Conservation (phyloP, 1,284 basidiomycete species). For the Apiotrichum mycotoxinovorans region DNA sequence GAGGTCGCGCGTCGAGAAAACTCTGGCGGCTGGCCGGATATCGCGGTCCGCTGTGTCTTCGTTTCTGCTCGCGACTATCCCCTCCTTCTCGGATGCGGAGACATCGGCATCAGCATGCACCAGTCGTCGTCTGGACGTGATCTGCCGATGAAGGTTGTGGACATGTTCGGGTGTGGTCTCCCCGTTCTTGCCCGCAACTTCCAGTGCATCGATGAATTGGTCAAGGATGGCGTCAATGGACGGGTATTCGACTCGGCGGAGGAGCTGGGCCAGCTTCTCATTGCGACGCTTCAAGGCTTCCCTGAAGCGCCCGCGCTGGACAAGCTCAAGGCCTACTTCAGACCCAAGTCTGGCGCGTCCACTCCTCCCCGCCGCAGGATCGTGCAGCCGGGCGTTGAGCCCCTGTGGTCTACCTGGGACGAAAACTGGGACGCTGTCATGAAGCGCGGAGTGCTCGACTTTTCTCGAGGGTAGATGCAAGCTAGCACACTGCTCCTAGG, state of each 20-base stretch:
- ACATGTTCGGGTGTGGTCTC: conserved; percentile 96
- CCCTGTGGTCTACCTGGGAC: conserved; percentile 70
- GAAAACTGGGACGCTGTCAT: conserved; percentile 75
- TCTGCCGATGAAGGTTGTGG: conserved; percentile 98
- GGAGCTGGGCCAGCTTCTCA: conserved; percentile 69
- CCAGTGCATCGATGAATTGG: conserved; percentile 78
- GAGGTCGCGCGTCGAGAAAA: conserved; percentile 60
- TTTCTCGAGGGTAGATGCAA: conserved; percentile 2
- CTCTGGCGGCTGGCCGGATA: conserved; percentile 65
- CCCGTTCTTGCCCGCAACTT: conserved; percentile 91
- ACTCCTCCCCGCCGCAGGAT: conserved; percentile 19
- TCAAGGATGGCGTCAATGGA: conserved; percentile 78
- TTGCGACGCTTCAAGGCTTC: conserved; percentile 62
- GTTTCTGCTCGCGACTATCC: conserved; percentile 85
- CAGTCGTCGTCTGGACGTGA: conserved; percentile 85
- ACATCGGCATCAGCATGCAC: conserved; percentile 88
- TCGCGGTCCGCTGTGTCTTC: conserved; percentile 82
- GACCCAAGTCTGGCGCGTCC: neutral
- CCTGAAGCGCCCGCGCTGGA: conserved; percentile 57
- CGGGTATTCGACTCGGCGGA: conserved; percentile 67
- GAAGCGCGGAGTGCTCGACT: conserved; percentile 19
- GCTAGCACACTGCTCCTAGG: neutral
- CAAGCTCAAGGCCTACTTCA: conserved; percentile 51
- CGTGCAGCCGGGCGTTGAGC: conserved; percentile 16
- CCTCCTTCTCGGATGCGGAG: conserved; percentile 77